Base-by-base conservation (phyloP, 805 yeast species). In the Candida palmyrensis region DNA sequence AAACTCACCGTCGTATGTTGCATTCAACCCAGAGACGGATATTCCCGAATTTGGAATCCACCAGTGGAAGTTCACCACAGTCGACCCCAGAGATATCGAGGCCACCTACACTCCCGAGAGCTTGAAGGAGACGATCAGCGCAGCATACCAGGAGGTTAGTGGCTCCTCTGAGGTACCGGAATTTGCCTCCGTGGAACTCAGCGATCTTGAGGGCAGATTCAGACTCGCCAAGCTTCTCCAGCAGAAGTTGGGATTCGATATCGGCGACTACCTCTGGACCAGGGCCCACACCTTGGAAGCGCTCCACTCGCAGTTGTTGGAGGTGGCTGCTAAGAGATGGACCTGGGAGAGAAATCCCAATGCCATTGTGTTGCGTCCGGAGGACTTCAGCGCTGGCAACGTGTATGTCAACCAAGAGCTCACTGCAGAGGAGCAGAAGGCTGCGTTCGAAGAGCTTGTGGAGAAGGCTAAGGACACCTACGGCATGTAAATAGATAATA, bases 331-430 rank as follows among this genome's bases (percentile, higher is more conserved):
- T 15, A 44, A 48, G 13, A 62, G 68, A 45, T 60, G 62, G 49
- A 70, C 61, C 42, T 74, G 73, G 45, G 88, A 82, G 49, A 71
- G 78, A 51, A 74, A 78, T 47, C 88, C 92, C n/a, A 74, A 82
- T 47, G 90, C 86, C 18, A 74, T 85, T 36, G 76, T 78, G 40
- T 64, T 85, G 44, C 62, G 75, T 37, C 53, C 63, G 6, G 66
- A 63, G 18, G 79, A 74, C 28, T 82, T 76, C 48, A 63, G 57
- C 19, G 76, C 82, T 25, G 63, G 74, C 4, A 84, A 82, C 43
- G 59, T 79, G 21, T 67, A 68, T 40, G 61, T 78, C 39, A 77
- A 72, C 36, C 60, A 71, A 27, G 77, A 68, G 45, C 65, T 68
- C n/a, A 58, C 62, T 35, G 66, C 68, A 27, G 54, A 55, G 38